Evolutionary conservation across 768 basidiomycete genomes (phyloP).

Genomic region (Gymnopilus junonius): DNA sequence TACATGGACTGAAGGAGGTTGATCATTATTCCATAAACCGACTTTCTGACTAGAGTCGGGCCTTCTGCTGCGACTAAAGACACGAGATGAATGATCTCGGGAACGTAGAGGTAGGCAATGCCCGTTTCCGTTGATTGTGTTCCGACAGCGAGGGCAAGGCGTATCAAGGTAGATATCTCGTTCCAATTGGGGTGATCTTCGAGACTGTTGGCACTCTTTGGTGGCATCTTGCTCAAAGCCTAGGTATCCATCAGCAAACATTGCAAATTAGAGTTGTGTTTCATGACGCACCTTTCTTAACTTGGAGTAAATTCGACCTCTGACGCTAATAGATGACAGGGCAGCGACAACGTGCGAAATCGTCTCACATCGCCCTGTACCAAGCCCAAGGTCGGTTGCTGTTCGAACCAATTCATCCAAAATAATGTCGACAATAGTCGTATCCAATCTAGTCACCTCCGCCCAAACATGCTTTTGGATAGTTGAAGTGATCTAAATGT

Average conservation of each 20-base stretch:
- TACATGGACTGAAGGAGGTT: slow-evolving; percentile 83
- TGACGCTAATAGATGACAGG: slow-evolving; percentile 75
- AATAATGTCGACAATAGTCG: slow-evolving; percentile 68
- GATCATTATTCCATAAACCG: slow-evolving; percentile 80
- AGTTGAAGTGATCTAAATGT: slow-evolving; percentile 58
- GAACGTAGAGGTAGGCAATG: slow-evolving; percentile 78
- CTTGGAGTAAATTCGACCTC: slow-evolving; percentile 78
- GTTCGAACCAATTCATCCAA: slow-evolving; percentile 81
- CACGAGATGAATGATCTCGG: slow-evolving; percentile 82
- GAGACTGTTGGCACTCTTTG: slow-evolving; percentile 63
- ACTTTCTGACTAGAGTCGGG: slow-evolving; percentile 72
- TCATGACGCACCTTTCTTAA: slow-evolving; percentile 67
- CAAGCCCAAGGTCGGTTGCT: slow-evolving; percentile 84
- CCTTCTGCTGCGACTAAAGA: slow-evolving; percentile 81
- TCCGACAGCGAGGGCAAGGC: slow-evolving; percentile 74
- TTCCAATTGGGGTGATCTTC: slow-evolving; percentile 77
- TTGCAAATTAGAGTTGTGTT: background rate
- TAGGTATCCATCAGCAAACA: slow-evolving; percentile 25
- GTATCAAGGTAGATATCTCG: slow-evolving; percentile 80
- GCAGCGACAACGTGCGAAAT: slow-evolving; percentile 76
- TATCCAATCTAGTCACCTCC: slow-evolving; percentile 74
- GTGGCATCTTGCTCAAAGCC: slow-evolving; percentile 76
- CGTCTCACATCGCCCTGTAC: slow-evolving; percentile 73
- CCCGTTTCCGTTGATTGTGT: slow-evolving; percentile 66
- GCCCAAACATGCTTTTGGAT: slow-evolving; percentile 81